A percentile compares a stretch with the other conserved stretches of the same genome.
These are phyloP conservation scores for Hypoxylon crocopeplum DNA, from an alignment of 495 filamentous ascomycete species.

Conservation along the genomic window DNA sequence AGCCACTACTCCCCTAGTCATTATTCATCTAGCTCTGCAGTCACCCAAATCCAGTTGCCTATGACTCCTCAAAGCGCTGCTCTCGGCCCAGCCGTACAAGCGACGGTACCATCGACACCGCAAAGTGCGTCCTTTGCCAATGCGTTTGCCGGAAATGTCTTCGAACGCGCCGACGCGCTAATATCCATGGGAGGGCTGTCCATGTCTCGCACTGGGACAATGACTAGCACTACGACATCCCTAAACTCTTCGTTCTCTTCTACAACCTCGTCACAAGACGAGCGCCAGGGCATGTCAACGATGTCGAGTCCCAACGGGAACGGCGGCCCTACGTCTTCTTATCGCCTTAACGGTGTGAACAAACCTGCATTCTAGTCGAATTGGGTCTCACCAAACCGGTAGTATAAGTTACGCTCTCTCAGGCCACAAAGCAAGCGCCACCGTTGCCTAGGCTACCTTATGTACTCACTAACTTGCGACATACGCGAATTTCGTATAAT, in stretches of 20 bases:
- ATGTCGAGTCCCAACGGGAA: slow-evolving; percentile 49
- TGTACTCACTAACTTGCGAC: background rate
- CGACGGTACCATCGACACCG: slow-evolving; percentile 83
- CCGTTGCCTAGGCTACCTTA: background rate
- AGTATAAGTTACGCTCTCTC: background rate
- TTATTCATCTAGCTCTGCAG: slow-evolving; percentile 37
- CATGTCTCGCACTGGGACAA: slow-evolving; percentile 53
- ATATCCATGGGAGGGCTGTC: slow-evolving; percentile 62
- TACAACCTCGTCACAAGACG: slow-evolving; percentile 38
- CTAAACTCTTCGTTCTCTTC: slow-evolving; percentile 53
- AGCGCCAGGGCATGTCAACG: slow-evolving; percentile 42
- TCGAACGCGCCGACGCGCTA: slow-evolving; percentile 75
- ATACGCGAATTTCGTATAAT: background rate
- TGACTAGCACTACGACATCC: slow-evolving; percentile 50
- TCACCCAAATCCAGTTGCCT: slow-evolving; percentile 49
- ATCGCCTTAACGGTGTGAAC: slow-evolving; percentile 41
- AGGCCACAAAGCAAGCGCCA: background rate
- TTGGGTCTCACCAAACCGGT: slow-evolving; percentile 21
- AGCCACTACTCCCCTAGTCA: slow-evolving; percentile 46
- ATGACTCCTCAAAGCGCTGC: slow-evolving; percentile 82
- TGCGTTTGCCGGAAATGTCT: slow-evolving; percentile 73
- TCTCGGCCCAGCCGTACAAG: slow-evolving; percentile 85
- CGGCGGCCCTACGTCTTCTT: slow-evolving; percentile 12
- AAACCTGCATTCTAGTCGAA: slow-evolving; percentile 42
- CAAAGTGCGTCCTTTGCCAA: slow-evolving; percentile 69